Conservation (phyloP, 495 filamentous ascomycete genomes). For the Tuber magnatum region DNA sequence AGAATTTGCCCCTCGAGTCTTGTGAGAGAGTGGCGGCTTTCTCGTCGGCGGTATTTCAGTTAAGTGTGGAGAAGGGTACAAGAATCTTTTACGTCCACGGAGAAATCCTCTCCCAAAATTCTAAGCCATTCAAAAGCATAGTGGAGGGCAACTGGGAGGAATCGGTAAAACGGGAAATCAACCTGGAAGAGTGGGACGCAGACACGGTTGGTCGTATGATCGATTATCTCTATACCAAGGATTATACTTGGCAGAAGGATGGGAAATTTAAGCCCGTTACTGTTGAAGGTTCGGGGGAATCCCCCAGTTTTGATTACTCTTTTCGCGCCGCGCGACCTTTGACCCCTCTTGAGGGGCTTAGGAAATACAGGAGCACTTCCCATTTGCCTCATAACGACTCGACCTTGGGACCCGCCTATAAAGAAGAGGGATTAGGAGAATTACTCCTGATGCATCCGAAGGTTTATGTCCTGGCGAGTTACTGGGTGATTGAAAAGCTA, state of each 20-base stretch:
- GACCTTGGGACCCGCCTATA: not conserved
- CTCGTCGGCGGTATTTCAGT: not conserved
- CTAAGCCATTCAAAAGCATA: conserved; percentile 12
- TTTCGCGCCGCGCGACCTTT: not conserved
- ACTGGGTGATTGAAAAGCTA: not conserved
- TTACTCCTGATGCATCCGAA: conserved; percentile 11
- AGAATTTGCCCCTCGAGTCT: not conserved
- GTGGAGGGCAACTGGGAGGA: conserved; percentile 9
- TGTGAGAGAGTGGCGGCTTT: not conserved
- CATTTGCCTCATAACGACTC: not conserved
- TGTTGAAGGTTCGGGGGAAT: not conserved
- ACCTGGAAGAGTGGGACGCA: conserved; percentile 62
- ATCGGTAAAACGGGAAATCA: conserved; percentile 51
- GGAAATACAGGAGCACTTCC: not conserved
- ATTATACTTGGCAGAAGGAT: conserved; percentile 66
- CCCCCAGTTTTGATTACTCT: not conserved
- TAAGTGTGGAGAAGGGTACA: conserved; percentile 1
- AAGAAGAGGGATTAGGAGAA: not conserved
- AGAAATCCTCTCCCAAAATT: conserved; percentile 16
- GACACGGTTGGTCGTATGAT: conserved; percentile 77
- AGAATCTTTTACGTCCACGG: conserved; percentile 21
- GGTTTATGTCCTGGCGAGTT: conserved; percentile 19
- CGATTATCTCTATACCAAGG: conserved; percentile 80
- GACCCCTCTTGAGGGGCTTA: not conserved
- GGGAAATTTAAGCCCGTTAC: not conserved